phyloP scores from a whole-genome alignment of 176 grass and related monocot genomes.

The Carex cristatella region DNA sequence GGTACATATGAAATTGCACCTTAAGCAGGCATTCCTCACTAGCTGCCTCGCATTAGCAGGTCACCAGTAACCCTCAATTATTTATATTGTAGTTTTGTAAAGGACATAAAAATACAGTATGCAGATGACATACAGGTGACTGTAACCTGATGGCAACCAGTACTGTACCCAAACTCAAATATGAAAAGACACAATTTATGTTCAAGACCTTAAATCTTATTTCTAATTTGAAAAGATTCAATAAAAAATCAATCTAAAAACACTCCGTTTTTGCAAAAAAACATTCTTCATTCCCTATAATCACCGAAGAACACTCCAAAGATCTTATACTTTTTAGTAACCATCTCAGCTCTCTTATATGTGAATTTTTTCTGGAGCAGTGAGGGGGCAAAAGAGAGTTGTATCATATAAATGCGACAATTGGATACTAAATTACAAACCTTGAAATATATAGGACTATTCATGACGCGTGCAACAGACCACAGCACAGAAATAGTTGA shows the following conservation, averaged over 20 bases:
- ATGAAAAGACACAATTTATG: not conserved
- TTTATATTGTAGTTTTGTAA: not conserved
- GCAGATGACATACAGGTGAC: not conserved
- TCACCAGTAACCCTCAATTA: not conserved
- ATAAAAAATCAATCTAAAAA: not conserved
- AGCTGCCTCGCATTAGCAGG: not conserved
- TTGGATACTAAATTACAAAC: slow-evolving; percentile 26
- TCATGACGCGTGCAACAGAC: slow-evolving; percentile 53
- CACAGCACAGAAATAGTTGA: slow-evolving; percentile 69
- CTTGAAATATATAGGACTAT: slow-evolving; percentile 56
- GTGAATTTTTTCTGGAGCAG: not conserved
- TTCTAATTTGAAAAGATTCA: not conserved
- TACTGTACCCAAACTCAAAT: not conserved
- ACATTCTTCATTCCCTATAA: not conserved
- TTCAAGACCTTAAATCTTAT: not conserved
- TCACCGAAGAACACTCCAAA: not conserved
- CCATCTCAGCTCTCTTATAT: not conserved
- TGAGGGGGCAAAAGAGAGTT: not conserved
- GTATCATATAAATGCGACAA: not conserved
- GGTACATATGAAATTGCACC: not conserved
- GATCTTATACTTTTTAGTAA: not conserved
- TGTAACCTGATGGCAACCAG: not conserved
- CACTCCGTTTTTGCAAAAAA: not conserved
- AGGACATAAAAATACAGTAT: not conserved
- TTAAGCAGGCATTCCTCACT: not conserved